Evolutionary conservation across 2,329 filamentous ascomycete genomes (phyloP), one percentile per base, ranked within the genome.

Genomic region (Cordyceps militaris): DNA sequence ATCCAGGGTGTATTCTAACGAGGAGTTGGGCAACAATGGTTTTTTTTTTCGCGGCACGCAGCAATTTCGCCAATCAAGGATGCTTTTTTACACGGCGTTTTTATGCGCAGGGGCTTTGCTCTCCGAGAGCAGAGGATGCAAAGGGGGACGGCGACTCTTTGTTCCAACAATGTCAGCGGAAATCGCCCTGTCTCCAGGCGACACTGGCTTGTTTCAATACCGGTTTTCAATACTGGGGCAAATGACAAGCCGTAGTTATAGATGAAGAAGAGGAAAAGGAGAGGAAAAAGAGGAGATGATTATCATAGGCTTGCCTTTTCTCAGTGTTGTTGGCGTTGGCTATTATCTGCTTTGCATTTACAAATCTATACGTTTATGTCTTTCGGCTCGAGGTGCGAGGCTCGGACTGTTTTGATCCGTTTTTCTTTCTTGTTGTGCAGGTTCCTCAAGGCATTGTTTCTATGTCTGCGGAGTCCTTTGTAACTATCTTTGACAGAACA

Each of bases 11-110:
- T 56, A 42, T 50, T 56, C 13, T 50, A 42, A 56, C 46, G 54
- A 49, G 54, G 54, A 56, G 54, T 56, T 56, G 44, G 34, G 43
- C 44, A 56, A 47, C 32, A 56, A 42, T 48, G 21, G 30, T 36
- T 14, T 9, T 46, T 46, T 55, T 26, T 38, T 38, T n/a, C n/a
- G n/a, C n/a, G n/a, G 40, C 40, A 16, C 10, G 36, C 5, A 7
- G 28, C 24, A 53, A 32, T 16, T 34, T 34, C 23, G 40, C 42
- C 47, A 43, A 28, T 47, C 23, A 48, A 40, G 40, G 30, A 38
- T 16, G 14, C 38, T 47, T 23, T 24, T 43, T 34, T 46, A 9
- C 34, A 44, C 23, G 53, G 53, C 53, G 53, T 48, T 53, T 54
- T 23, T 34, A 14, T 43, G 40, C 34, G 34, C 14, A 38, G 51